These are phyloP conservation scores for Tolypocladium nubicola DNA, from an alignment of 2,329 filamentous ascomycete genomes.

Conservation along the genomic window DNA sequence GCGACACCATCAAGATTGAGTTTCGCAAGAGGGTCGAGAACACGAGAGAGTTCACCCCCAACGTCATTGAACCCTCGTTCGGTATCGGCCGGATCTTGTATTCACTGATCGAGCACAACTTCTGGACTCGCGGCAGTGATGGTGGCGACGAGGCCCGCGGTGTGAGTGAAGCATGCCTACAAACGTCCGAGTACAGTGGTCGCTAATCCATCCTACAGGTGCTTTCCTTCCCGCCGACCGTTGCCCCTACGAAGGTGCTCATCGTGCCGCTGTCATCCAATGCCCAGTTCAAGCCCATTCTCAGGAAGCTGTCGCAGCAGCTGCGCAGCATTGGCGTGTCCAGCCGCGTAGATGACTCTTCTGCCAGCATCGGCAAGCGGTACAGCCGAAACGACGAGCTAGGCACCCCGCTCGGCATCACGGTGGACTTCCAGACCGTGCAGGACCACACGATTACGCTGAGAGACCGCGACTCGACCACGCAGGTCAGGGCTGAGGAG, in stretches of 20 bases:
- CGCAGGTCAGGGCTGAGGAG: constrained; percentile 77
- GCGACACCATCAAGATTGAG: constrained; percentile 74
- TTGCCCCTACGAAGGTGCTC: constrained; percentile 93
- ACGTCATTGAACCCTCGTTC: constrained; percentile 95
- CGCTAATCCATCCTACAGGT: constrained; percentile 22
- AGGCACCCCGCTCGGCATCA: constrained; percentile 87
- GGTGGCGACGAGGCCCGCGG: constrained; percentile 65
- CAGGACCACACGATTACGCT: constrained; percentile 81
- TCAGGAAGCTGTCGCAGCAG: constrained; percentile 61
- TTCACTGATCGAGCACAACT: constrained; percentile 85
- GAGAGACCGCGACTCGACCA: constrained; percentile 81
- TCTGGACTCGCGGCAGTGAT: constrained; percentile 68
- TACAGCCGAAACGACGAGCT: constrained; percentile 94
- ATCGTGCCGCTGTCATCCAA: constrained; percentile 82
- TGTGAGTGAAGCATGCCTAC: constrained; percentile 43
- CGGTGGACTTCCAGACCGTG: constrained; percentile 90
- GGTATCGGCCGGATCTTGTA: constrained; percentile 94
- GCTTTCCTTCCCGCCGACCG: constrained; percentile 44
- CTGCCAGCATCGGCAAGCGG: constrained; percentile 86
- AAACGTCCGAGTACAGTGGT: neutral
- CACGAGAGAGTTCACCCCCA: constrained; percentile 83
- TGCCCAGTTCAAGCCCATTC: constrained; percentile 66
- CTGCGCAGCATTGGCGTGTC: constrained; percentile 70
- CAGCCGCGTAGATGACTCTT: constrained; percentile 81
- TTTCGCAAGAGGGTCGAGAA: constrained; percentile 76